Evolutionary conservation across 345 rosid species (phyloP).

Genomic region (Gossypium ekmanianum): DNA sequence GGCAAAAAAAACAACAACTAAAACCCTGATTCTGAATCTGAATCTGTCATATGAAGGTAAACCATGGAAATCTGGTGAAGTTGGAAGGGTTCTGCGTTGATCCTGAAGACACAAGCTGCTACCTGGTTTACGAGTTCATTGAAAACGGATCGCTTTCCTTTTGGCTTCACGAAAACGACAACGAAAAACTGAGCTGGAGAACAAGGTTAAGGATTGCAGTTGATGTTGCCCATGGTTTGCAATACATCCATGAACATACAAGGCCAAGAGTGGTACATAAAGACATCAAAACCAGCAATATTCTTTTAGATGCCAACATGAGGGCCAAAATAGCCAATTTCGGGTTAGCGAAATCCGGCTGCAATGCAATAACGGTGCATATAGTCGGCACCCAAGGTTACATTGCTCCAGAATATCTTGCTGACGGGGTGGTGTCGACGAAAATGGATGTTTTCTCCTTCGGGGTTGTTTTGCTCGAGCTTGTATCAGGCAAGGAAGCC

Average conservation of each 20-base stretch:
- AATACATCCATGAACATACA: slow-evolving; percentile 75
- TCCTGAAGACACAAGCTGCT: slow-evolving; percentile 52
- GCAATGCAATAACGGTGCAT: slow-evolving; percentile 76
- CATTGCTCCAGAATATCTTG: slow-evolving; percentile 63
- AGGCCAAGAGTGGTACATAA: slow-evolving; percentile 66
- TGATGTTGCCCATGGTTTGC: slow-evolving; percentile 70
- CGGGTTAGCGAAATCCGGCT: slow-evolving; percentile 71
- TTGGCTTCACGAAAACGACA: slow-evolving; percentile 43
- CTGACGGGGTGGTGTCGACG: slow-evolving; percentile 62
- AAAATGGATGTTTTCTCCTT: slow-evolving; percentile 71
- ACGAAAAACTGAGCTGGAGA: slow-evolving; percentile 44
- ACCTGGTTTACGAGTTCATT: slow-evolving; percentile 52
- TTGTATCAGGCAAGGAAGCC: slow-evolving; percentile 53
- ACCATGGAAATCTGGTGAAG: slow-evolving; percentile 71
- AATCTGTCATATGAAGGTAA: slow-evolving; percentile 40
- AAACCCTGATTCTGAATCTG: background rate
- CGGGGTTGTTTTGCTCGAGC: slow-evolving; percentile 71
- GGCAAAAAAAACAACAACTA: background rate
- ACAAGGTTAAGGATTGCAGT: slow-evolving; percentile 46
- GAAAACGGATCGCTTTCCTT: slow-evolving; percentile 56
- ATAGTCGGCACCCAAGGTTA: slow-evolving; percentile 75
- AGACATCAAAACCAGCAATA: slow-evolving; percentile 66
- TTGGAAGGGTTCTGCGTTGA: slow-evolving; percentile 69
- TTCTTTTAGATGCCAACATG: slow-evolving; percentile 56
- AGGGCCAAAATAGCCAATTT: slow-evolving; percentile 71